These are phyloP conservation scores for Lolium perenne DNA, from an alignment of 176 grass and related monocot genomes.

Conservation along the genomic window DNA sequence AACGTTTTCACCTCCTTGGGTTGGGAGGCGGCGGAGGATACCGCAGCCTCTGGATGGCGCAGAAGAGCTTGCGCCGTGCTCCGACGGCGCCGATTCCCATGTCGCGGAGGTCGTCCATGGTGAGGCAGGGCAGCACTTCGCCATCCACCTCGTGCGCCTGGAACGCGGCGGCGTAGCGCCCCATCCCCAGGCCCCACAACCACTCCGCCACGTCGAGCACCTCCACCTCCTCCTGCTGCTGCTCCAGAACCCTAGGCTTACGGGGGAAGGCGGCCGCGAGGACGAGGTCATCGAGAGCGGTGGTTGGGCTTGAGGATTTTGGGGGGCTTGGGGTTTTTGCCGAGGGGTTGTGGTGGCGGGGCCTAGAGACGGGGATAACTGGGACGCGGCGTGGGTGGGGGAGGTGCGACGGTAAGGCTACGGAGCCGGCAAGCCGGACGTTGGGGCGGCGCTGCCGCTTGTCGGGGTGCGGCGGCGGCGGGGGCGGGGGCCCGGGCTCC, in stretches of 20 bases:
- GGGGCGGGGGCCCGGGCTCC: not conserved
- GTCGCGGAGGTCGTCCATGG: conserved; percentile 72
- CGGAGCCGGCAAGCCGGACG: conserved; percentile 59
- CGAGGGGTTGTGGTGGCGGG: conserved; percentile 19
- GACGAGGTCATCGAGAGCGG: conserved; percentile 21
- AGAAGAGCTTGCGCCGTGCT: conserved; percentile 66
- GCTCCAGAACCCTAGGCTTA: conserved; percentile 14
- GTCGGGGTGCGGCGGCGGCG: conserved; percentile 4
- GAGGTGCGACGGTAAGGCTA: conserved; percentile 49
- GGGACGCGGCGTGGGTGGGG: conserved; percentile 49
- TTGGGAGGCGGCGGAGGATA: not conserved
- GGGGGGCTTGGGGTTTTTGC: not conserved
- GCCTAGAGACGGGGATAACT: conserved; percentile 25
- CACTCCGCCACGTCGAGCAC: conserved; percentile 52
- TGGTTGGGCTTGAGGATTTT: conserved; percentile 6
- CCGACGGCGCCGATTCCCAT: conserved; percentile 74
- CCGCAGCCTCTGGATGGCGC: conserved; percentile 64
- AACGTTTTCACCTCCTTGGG: conserved; percentile 52
- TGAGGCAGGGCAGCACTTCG: conserved; percentile 65
- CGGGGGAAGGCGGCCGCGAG: conserved; percentile 44
- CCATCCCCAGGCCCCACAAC: conserved; percentile 62
- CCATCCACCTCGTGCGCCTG: conserved; percentile 71
- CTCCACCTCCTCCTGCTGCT: conserved; percentile 17
- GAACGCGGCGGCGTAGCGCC: conserved; percentile 52
- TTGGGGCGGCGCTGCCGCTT: conserved; percentile 69